Evolutionary conservation across 192 early-diverging fungal species (phyloP), one percentile per base, ranked within the genome.

Genomic region (Backusella tarrabulga): DNA sequence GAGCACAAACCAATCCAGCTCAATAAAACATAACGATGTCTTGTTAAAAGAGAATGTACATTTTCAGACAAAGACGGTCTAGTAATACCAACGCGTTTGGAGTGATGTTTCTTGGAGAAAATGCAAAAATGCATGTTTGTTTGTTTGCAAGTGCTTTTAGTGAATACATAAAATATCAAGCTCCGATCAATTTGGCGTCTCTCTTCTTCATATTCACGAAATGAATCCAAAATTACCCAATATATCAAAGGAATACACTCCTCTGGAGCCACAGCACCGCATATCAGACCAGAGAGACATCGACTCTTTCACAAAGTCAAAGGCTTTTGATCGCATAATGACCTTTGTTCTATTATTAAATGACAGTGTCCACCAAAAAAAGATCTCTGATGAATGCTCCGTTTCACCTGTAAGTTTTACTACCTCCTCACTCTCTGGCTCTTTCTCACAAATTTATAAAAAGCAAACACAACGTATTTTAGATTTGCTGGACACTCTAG

Each of bases 321-420:
- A 91, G 42, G 95, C 92, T 0, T 95, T 89, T 85, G 81, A 78
- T 5, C 87, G 91, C 32, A 84, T 95, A 60, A 79, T 93, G 75
- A 87, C 86, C 40, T 98, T 96, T 84, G 80, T 94, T 36, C 87
- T 91, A 56, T 80, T 88, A 34, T 84, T 95, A 15, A 96, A 95
- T 85, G 84, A 86, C 12, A 87, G 91, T 34, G 93, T 93, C 7
- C 73, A 88, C 66, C 90, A 91, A 68, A 89, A 87, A 76, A 87
- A 78, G 74, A 86, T 90, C 21, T 87, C 89, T 14, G 88, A 90
- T 23, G 76, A 85, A 1, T 83, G 90, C 70, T 67, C 77, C 0
- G 77, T 91, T 34, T 93, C 92, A 38, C 82, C 88, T 78, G 91
- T 91, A 81, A 29, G 70, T 60, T 17, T 26, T 12, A 40, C 38